Evolutionary conservation across 352 stramenopile species (phyloP).

Genomic region (Pythium vanterpoolii): DNA sequence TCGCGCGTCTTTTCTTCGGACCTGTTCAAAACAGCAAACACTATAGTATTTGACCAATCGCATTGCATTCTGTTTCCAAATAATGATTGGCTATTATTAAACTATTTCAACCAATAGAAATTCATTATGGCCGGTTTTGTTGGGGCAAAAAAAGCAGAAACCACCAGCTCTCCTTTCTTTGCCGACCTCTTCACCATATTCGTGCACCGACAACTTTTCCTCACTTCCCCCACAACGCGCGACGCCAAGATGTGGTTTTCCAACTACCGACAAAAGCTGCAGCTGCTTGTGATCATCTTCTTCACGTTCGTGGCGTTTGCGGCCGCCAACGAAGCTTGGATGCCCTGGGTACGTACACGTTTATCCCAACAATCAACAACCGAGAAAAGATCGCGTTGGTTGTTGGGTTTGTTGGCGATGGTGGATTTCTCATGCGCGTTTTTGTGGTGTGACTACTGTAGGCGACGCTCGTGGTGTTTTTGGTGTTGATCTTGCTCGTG

Average conservation of each 20-base stretch:
- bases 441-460: constrained; percentile 23
- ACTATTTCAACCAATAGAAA: constrained; percentile 3
- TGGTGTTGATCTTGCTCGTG: constrained; percentile 63
- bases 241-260: constrained; percentile 61
- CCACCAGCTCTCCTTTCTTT: neutral
- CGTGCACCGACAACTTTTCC: neutral
- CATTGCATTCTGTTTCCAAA: neutral
- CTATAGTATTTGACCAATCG: neutral
- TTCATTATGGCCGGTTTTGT: neutral
- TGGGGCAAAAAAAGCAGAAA: constrained; percentile 4
- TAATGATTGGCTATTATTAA: too few relatives aligned
- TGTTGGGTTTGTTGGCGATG: neutral
- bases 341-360: constrained; percentile 60
- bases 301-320: constrained; percentile 82
- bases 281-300: constrained; percentile 80
- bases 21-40: neutral
- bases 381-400: neutral
- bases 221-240: neutral
- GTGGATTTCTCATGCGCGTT: neutral
- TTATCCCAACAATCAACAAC: too few relatives aligned
- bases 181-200: neutral
- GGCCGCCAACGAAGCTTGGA: constrained; percentile 70
- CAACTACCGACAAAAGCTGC: constrained; percentile 70
- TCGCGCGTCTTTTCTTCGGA: constrained; percentile 10
- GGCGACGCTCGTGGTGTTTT: constrained; percentile 76